Evolutionary conservation across 192 early-diverging fungal genomes (phyloP).

Genomic region (Funneliformis geosporum): DNA sequence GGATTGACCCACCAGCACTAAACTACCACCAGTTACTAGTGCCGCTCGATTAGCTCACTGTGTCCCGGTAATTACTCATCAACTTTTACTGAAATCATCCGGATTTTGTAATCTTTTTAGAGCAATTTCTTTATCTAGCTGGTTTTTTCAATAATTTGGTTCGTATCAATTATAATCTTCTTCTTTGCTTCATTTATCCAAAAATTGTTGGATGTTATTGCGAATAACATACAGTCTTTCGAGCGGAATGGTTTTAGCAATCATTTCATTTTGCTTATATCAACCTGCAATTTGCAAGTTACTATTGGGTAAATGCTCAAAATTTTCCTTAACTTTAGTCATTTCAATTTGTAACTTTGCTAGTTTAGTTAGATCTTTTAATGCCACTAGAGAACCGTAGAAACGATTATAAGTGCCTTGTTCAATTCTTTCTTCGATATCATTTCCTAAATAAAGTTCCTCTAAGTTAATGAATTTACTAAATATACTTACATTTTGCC

Average conservation of each 20-base stretch:
- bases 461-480: constrained; percentile 20
- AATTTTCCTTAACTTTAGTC: background rate
- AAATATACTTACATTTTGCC: background rate
- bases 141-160: background rate
- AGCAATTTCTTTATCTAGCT: background rate
- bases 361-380: constrained; percentile 6
- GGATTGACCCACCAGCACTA: no score
- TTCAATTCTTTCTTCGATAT: background rate
- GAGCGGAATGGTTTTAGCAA: background rate
- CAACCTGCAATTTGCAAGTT: background rate
- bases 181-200: constrained; percentile 1
- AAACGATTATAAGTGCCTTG: background rate
- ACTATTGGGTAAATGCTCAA: background rate
- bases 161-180: background rate
- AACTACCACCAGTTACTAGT: no score
- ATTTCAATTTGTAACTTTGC: background rate
- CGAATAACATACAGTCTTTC: constrained; percentile 6
- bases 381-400: background rate
- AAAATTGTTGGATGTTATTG: background rate
- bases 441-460: background rate
- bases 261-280: background rate
- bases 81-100: no score
- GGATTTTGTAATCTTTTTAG: no score
- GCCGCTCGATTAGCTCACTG: no score
- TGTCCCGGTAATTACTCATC: no score